Evolutionary conservation across 2,329 filamentous ascomycete genomes (phyloP).

Genomic region (Fusarium pseudograminearum): DNA sequence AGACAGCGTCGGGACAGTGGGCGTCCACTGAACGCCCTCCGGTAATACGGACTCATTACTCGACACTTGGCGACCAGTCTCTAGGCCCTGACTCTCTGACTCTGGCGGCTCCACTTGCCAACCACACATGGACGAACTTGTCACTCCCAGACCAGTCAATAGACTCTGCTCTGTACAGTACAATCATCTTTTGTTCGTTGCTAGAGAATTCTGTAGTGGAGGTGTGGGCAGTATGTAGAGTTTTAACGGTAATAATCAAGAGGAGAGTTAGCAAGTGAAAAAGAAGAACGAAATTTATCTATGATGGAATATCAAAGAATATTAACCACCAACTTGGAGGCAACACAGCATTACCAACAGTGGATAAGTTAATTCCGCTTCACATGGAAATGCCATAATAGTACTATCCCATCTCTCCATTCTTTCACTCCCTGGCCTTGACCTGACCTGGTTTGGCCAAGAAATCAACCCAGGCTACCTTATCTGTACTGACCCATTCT

Average conservation of each 20-base stretch:
- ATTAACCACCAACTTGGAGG: neutral
- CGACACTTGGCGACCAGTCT: constrained; percentile 25
- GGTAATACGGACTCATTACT: constrained; percentile 32
- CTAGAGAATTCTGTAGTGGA: constrained; percentile 7
- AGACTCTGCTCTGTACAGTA: neutral
- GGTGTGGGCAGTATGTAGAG: constrained; percentile 8
- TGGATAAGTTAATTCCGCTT: constrained; percentile 24
- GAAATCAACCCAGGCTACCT: constrained; percentile 37
- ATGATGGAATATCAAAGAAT: constrained; percentile 9
- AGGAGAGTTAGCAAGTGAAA: neutral
- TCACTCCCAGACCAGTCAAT: constrained; percentile 1
- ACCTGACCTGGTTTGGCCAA: constrained; percentile 18
- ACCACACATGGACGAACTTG: constrained; percentile 28
- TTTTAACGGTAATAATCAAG: neutral
- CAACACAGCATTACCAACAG: neutral
- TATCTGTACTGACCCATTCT: constrained; percentile 45
- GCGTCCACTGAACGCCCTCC: constrained; percentile 10
- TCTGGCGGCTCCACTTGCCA: constrained; percentile 39
- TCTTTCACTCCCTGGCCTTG: constrained; percentile 32
- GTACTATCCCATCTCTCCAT: constrained; percentile 10
- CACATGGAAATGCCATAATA: constrained; percentile 14
- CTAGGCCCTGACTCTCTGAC: constrained; percentile 42
- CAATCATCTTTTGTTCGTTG: neutral
- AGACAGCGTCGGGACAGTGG: constrained; percentile 2
- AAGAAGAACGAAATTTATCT: neutral